phyloP scores from a whole-genome alignment of 2,329 filamentous ascomycete species.

The Dothidotthia symphoricarpi region DNA sequence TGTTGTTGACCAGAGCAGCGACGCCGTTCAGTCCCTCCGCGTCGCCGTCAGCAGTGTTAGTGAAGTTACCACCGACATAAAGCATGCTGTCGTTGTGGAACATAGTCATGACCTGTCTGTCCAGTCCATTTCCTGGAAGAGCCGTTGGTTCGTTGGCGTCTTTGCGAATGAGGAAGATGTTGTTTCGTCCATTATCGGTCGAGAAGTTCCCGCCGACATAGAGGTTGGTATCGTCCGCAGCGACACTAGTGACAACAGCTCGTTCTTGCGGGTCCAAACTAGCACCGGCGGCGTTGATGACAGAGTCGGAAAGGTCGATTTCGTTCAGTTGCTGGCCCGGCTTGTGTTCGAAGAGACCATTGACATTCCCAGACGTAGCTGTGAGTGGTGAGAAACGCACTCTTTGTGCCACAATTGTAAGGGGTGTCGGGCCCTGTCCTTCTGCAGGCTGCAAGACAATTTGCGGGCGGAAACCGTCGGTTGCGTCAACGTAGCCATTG shows the following conservation, averaged over 20 bases:
- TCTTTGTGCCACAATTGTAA: conserved; percentile 85
- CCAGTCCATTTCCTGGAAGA: conserved; percentile 70
- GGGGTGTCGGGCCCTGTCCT: conserved; percentile 54
- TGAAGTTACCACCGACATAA: conserved; percentile 85
- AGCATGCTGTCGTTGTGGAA: conserved; percentile 59
- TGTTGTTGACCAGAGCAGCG: conserved; percentile 67
- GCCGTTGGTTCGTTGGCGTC: conserved; percentile 59
- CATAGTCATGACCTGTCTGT: conserved; percentile 73
- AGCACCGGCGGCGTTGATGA: conserved; percentile 73
- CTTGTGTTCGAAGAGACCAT: conserved; percentile 87
- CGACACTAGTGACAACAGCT: conserved; percentile 70
- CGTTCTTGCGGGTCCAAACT: conserved; percentile 58
- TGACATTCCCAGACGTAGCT: conserved; percentile 75
- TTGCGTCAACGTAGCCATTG: conserved; percentile 77
- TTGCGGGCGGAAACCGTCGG: conserved; percentile 72
- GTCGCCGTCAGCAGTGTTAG: conserved; percentile 63
- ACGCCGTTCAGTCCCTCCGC: conserved; percentile 69
- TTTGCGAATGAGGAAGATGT: conserved; percentile 70
- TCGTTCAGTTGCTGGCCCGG: conserved; percentile 62
- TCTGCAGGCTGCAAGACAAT: conserved; percentile 72
- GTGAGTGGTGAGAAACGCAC: conserved; percentile 75
- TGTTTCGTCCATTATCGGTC: conserved; percentile 56
- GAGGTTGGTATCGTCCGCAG: conserved; percentile 57
- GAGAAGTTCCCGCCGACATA: conserved; percentile 87
- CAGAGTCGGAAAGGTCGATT: conserved; percentile 66